A percentile compares a stretch with the other conserved stretches of the same genome.
phyloP scores from a whole-genome alignment of 1,139 yeast genomes.

The Kodamaea anthophila region DNA sequence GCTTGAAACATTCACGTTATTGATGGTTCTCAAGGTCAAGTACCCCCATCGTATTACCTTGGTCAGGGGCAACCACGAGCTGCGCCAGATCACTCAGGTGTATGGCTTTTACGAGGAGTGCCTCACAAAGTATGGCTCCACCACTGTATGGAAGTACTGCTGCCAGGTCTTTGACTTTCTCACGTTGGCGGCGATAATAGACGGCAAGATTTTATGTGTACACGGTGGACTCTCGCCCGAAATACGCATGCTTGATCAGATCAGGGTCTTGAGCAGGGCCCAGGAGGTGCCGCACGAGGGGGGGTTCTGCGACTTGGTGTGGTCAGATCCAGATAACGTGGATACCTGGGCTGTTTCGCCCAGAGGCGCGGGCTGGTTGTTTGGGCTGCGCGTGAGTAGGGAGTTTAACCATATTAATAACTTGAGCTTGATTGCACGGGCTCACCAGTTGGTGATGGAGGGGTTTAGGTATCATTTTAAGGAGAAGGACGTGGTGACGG shows the following conservation, averaged over 20 bases:
- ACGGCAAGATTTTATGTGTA: slow-evolving; percentile 87
- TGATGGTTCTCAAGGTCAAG: slow-evolving; percentile 85
- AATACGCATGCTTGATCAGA: slow-evolving; percentile 93
- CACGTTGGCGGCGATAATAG: slow-evolving; percentile 90
- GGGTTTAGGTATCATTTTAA: slow-evolving; percentile 94
- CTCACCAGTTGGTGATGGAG: slow-evolving; percentile 98
- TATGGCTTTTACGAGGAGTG: slow-evolving; percentile 93
- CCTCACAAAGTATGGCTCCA: slow-evolving; percentile 82
- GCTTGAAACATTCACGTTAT: slow-evolving; percentile 82
- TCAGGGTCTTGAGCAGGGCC: slow-evolving; percentile 90
- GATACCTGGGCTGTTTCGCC: slow-evolving; percentile 99
- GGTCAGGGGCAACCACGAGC: slow-evolving; percentile 92
- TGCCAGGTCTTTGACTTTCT: slow-evolving; percentile 93
- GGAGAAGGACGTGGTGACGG: slow-evolving; percentile 93
- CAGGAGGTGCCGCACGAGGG: slow-evolving; percentile 99
- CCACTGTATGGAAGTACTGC: slow-evolving; percentile 97
- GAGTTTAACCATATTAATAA: slow-evolving; percentile 93
- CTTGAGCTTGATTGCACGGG: slow-evolving; percentile 82
- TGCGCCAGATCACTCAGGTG: slow-evolving; percentile 92
- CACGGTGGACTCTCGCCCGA: slow-evolving; percentile 99
- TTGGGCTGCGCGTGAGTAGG: slow-evolving; percentile 87
- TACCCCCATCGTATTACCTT: slow-evolving; percentile 83
- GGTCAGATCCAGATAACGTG: slow-evolving; percentile 98
- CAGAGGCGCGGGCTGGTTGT: slow-evolving; percentile 97
- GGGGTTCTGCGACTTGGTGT: slow-evolving; percentile 92